Percentiles rank a stretch among this genome's conserved stretches.
Evolutionary conservation across 306 rosid genomes (phyloP).

Genomic region (Gynostemma pentaphyllum): DNA sequence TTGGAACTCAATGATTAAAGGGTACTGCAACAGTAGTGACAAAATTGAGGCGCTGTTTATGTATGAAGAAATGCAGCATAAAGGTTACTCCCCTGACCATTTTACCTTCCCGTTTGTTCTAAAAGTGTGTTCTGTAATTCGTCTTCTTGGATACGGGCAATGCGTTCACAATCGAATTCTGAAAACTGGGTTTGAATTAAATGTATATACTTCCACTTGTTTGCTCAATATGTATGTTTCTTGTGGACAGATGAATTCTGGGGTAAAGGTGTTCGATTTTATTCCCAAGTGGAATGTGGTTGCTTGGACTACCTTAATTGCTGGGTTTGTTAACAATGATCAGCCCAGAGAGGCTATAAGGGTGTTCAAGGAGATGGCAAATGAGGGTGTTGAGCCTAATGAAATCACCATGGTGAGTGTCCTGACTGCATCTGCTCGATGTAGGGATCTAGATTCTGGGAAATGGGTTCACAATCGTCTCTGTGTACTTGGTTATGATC

Average conservation of each 20-base stretch:
- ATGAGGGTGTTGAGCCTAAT: conserved; percentile 41
- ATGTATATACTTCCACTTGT: conserved; percentile 45
- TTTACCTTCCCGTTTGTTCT: conserved; percentile 70
- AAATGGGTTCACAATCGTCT: conserved; percentile 30
- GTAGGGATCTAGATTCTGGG: conserved; percentile 51
- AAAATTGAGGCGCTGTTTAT: conserved; percentile 33
- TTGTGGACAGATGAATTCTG: conserved; percentile 24
- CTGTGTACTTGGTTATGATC: conserved; percentile 49
- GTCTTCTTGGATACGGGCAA: conserved; percentile 30
- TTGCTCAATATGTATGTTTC: conserved; percentile 50
- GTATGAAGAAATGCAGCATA: conserved; percentile 42
- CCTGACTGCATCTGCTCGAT: conserved; percentile 55
- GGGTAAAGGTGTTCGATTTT: conserved; percentile 42
- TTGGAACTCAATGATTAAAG: conserved; percentile 67
- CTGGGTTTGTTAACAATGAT: conserved; percentile 33
- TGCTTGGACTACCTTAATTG: conserved; percentile 75
- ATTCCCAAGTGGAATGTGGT: conserved; percentile 64
- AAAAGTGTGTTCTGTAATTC: conserved; percentile 34
- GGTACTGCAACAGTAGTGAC: conserved; percentile 34
- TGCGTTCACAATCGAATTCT: conserved; percentile 35
- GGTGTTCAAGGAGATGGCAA: conserved; percentile 40
- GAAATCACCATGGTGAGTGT: conserved; percentile 66
- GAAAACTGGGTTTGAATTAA: conserved; percentile 51
- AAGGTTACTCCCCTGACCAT: conserved; percentile 48
- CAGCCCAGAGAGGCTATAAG: conserved; percentile 26